Evolutionary conservation across 1,139 yeast genomes (phyloP), one percentile per base, ranked within the genome.

Genomic region (Pichia sp.): DNA sequence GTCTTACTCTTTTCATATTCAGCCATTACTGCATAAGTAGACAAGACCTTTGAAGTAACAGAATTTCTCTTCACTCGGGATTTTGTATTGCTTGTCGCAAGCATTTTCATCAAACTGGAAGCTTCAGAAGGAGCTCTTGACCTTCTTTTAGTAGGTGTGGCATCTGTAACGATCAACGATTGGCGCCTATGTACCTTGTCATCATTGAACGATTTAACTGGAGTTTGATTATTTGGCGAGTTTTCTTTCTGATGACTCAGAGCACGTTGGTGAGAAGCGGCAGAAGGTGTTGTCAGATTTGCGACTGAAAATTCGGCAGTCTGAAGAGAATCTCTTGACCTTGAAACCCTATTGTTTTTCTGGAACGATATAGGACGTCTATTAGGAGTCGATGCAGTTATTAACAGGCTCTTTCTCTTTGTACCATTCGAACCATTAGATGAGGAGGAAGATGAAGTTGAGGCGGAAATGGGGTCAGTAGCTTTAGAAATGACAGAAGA

Each of bases 11-110:
- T 76, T 19, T 67, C 70, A 42, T 60, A 54, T 55, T 81, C 81
- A 1, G 88, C 77, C 59, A 85, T 72, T 66, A 82, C 84, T 36
- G 92, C 88, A 67, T 86, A 86, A 0, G 89, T 82, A 0, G 90
- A 79, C 56, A 86, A 76, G 57, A 86, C 70, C 63, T 83, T 85
- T 56, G 87, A 75, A 0, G 92, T 85, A 42, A 85, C 81, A 1
- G 90, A 85, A 60, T 85, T 84, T 63, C 90, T 78, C 68, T 84
- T 84, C 62, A 78, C 66, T 49, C 80, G 68, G 57, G 74, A 56
- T 65, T 62, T 29, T 62, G 64, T 10, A 42, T 40, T 44, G 8
- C 10, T 15, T 6, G 16, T 41, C 8, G 41, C 4, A 10, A 48
- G 23, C 49, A 52, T 50, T 26, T 36, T 47, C 29, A 47, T 40